Percentiles rank a stretch among this genome's conserved stretches.
phyloP scores from a whole-genome alignment of 805 yeast species.

The Cyberlindnera galapagoensis region DNA sequence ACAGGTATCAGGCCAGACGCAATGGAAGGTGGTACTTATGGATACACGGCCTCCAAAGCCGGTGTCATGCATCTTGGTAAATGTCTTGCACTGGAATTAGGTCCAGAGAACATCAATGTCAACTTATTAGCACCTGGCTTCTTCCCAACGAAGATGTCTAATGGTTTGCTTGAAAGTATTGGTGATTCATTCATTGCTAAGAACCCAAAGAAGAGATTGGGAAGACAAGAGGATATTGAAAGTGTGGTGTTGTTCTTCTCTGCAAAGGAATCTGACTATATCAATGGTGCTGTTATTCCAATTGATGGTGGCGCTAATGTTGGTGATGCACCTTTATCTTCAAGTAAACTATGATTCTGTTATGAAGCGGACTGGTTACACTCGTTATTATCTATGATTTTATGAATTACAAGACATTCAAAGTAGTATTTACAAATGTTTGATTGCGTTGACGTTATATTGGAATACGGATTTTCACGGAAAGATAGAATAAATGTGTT shows the following conservation, averaged over 20 bases:
- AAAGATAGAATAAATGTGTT: no score
- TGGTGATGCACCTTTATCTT: conserved; percentile 21
- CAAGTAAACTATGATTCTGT: not conserved
- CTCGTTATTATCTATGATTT: no score
- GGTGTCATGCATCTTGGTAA: conserved; percentile 66
- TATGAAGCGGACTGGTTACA: not conserved
- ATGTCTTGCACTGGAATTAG: conserved; percentile 57
- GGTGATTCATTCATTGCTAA: conserved; percentile 39
- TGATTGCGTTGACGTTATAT: no score
- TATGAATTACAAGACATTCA: no score
- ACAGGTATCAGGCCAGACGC: conserved; percentile 40
- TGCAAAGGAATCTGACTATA: conserved; percentile 49
- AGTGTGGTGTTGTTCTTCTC: conserved; percentile 50
- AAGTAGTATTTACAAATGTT: no score
- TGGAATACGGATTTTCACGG: no score
- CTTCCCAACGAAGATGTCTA: conserved; percentile 70
- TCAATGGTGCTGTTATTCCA: conserved; percentile 63
- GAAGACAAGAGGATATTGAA: conserved; percentile 53
- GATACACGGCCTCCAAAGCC: conserved; percentile 69
- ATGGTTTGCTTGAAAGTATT: conserved; percentile 45
- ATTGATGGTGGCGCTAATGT: conserved; percentile 64
- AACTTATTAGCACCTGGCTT: conserved; percentile 73
- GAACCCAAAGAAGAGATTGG: conserved; percentile 62
- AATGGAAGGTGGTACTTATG: conserved; percentile 43
- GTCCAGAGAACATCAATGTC: conserved; percentile 60